Evolutionary conservation across 441 rosid species (phyloP).

Genomic region (Kokia cookei): DNA sequence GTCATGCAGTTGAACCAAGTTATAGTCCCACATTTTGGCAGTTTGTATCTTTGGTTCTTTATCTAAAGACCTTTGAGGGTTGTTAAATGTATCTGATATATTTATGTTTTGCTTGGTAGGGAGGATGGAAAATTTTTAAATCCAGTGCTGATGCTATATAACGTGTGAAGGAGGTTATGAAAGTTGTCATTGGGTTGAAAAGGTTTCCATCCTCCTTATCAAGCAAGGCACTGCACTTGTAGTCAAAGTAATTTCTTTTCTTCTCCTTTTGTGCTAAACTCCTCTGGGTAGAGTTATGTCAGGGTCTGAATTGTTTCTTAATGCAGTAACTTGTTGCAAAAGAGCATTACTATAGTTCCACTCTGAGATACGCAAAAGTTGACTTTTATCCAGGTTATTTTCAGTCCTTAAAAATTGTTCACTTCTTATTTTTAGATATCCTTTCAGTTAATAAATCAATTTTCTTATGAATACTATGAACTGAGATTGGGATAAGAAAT

Average conservation of each 20-base stretch:
- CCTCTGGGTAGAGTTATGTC: background rate
- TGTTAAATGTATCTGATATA: background rate
- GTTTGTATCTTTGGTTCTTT: background rate
- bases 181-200: slow-evolving; percentile 1
- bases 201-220: background rate
- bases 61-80: background rate
- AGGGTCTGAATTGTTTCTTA: slow-evolving; percentile 1
- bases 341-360: slow-evolving; percentile 4
- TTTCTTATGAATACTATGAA: background rate
- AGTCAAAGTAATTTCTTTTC: background rate
- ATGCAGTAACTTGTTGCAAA: slow-evolving; percentile 4
- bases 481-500: background rate
- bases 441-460: background rate
- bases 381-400: slow-evolving; percentile 1
- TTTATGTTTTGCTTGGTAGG: background rate
- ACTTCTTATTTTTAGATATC: background rate
- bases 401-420: background rate
- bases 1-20: background rate
- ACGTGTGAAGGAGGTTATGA: background rate
- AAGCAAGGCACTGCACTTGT: background rate
- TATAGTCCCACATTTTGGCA: background rate
- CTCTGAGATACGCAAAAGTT: background rate
- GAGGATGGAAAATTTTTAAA: slow-evolving; percentile 2
- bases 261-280: background rate
- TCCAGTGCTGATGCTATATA: background rate